Evolutionary conservation across 148 eudicot species (phyloP), one percentile per base, ranked within the genome.

Genomic region (Cornus controversa): DNA sequence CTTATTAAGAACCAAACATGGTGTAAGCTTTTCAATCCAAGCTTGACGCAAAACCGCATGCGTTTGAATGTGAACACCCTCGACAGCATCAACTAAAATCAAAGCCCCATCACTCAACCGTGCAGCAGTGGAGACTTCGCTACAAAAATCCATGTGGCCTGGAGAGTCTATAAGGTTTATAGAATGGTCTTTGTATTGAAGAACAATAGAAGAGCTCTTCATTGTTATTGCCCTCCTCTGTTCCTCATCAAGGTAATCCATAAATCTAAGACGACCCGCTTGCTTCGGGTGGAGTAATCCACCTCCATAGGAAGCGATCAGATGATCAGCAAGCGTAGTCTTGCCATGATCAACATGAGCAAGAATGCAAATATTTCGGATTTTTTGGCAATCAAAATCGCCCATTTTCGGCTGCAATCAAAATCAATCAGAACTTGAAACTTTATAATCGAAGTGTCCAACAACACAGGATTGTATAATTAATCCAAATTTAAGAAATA

Each of bases 321-420:
- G 79, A 74, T 95, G 97, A 80, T 93, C 99, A 15, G 99, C 99
- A 31, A 95, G 87, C 0, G 99, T 95, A 28, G 99, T 95, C 70
- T 95, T 95, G 1, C 99, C 99, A 75, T 95, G 99, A 74, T 95
- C 99, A 66, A 95, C 99, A 74, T 95, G 97, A 10, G 97, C 99
- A 69, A 95, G 93, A 26, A 95, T 95, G 77, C 99, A 95, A 64
- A 93, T 95, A 70, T 95, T 95, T 66, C 99, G 80, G 3, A 91
- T 81, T 22, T 84, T 89, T 50, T 67, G 70, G 66, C 83, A 64
- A 66, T 87, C 89, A 50, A 78, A 63, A 65, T 89, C 88, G 24
- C 74, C 86, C 89, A 85, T 74, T 67, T n/a, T n/a, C n/a, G n/a
- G n/a, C n/a, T n/a, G n/a, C n/a, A n/a, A n/a, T n/a, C n/a, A n/a